Evolutionary conservation across 345 rosid genomes (phyloP), one percentile per base, ranked within the genome.

Genomic region (Dimocarpus longan): DNA sequence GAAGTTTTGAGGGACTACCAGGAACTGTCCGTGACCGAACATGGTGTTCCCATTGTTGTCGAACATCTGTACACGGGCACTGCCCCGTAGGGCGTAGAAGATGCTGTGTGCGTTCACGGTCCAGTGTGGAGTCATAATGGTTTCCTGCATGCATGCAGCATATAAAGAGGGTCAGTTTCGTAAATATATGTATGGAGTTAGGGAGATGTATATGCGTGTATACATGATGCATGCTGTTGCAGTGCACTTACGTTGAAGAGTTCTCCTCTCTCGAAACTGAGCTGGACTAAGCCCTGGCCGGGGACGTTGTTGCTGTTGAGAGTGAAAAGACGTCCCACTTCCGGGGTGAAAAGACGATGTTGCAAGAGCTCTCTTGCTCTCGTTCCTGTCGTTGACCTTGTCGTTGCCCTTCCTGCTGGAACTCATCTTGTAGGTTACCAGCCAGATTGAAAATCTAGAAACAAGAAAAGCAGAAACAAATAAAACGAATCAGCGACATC

Each of bases 261-360:
- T 26, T 66, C 13, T 16, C 90, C 92, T 15, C 81, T 84, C 63
- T 87, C 87, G 32, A 93, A 93, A 26, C 93, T 90, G 86, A 93
- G 91, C 26, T 83, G 82, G 77, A 93, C 68, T 57, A 32, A 52
- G 64, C 66, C 63, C 62, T 92, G 91, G 79, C 91, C 80, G 26
- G 98, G 97, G 74, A 93, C 91, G 73, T 87, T 90, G 24, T 59
- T 46, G 84, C 93, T 87, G 82, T 91, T 88, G 82, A 89, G 85
- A 71, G 79, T 85, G 75, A 80, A 82, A 43, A 91, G 56, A 76
- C 85, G 91, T 2, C 96, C 98, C 4, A 86, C 88, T 63, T 76
- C 81, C 0, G 89, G 95, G 76, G 81, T 82, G 85, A 83, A 59
- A 89, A 90, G 18, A 89, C n/a, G 80, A 89, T 87, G 84, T 73